Conservation (phyloP, 2,329 filamentous ascomycete genomes). For the Coniella vitis region DNA sequence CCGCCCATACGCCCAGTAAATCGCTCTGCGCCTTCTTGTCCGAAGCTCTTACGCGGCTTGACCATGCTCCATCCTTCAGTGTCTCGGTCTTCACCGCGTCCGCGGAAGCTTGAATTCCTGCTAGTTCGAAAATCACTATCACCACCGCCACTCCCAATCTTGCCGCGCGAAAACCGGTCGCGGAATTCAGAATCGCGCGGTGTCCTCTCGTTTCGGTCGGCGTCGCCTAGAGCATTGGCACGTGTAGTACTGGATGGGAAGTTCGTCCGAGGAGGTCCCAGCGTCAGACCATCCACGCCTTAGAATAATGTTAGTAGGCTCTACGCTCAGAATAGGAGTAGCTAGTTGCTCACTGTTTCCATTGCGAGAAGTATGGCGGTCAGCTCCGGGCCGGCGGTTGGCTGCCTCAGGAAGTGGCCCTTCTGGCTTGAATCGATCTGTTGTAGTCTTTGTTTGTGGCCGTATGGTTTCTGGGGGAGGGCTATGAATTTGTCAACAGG, state of each 20-base stretch:
- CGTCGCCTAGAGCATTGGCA: constrained; percentile 28
- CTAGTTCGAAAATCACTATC: constrained; percentile 43
- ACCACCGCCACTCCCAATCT: constrained; percentile 44
- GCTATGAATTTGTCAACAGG: constrained; percentile 25
- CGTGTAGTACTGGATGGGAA: constrained; percentile 64
- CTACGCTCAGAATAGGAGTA: background rate
- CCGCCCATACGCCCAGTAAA: constrained; percentile 60
- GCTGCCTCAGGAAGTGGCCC: constrained; percentile 40
- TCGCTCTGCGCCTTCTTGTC: constrained; percentile 63
- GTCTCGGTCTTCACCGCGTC: constrained; percentile 53
- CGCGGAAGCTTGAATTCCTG: constrained; percentile 40
- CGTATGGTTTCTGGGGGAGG: constrained; percentile 39
- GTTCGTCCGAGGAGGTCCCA: constrained; percentile 75
- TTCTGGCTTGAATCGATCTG: constrained; percentile 37
- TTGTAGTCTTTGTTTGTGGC: constrained; percentile 35
- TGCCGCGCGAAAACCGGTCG: constrained; percentile 55
- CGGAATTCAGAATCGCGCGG: constrained; percentile 43
- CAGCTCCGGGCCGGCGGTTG: constrained; percentile 44
- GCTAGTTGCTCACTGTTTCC: constrained; percentile 42
- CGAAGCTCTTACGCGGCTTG: constrained; percentile 68
- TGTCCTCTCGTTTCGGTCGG: constrained; percentile 47
- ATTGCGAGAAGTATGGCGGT: constrained; percentile 50
- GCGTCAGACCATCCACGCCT: constrained; percentile 75
- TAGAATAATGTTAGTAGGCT: constrained; percentile 20
- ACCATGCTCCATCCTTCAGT: constrained; percentile 69